Percentiles rank a stretch among this genome's conserved stretches.
These are phyloP conservation scores for Chaetomium fimeti DNA, from an alignment of 495 filamentous ascomycete species.

Conservation along the genomic window DNA sequence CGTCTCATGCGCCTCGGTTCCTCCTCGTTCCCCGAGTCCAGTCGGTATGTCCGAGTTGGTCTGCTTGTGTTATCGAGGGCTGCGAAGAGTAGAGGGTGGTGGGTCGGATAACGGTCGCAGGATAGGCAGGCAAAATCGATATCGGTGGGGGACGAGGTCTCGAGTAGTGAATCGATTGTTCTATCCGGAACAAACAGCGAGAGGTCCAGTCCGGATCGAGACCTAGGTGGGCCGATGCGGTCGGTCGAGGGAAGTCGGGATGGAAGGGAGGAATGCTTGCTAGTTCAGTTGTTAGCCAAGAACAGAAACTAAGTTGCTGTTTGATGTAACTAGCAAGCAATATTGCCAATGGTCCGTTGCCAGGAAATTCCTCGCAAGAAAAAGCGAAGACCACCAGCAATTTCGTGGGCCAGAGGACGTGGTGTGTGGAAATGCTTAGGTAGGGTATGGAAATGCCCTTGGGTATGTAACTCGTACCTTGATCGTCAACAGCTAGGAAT, in stretches of 20 bases:
- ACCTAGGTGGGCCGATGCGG: neutral
- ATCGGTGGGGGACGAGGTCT: neutral
- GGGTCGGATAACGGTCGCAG: neutral
- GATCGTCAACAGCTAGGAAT: neutral
- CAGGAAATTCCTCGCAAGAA: neutral
- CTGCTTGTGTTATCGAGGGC: neutral
- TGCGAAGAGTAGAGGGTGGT: neutral
- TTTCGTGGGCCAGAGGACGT: neutral
- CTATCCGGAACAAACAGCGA: neutral
- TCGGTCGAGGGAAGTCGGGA: neutral
- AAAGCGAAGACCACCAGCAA: neutral
- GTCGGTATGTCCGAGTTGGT: no score
- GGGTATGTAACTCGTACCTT: neutral
- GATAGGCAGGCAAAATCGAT: neutral
- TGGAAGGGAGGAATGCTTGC: neutral
- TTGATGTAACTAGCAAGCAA: neutral
- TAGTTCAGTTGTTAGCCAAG: neutral
- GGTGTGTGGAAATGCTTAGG: neutral
- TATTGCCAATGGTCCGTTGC: neutral
- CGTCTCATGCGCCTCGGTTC: neutral
- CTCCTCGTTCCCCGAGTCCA: neutral
- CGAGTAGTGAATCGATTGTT: neutral
- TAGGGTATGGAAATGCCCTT: neutral
- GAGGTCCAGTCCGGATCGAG: neutral
- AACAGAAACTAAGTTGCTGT: neutral